Percentiles rank a stretch among this genome's conserved stretches.
phyloP scores from a whole-genome alignment of 768 basidiomycete genomes.

The Tulasnella sp. region DNA sequence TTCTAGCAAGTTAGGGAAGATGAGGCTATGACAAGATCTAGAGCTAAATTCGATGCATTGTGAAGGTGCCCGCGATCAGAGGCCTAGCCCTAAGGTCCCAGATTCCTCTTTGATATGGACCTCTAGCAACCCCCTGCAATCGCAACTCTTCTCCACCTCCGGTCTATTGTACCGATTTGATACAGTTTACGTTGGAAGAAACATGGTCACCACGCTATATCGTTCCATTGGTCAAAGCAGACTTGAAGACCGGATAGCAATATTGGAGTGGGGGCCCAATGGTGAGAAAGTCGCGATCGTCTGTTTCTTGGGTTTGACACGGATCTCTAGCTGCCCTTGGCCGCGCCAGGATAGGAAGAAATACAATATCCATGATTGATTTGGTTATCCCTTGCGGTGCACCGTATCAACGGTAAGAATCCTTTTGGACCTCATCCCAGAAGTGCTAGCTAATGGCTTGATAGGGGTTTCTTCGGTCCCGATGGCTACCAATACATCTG shows the following conservation, averaged over 20 bases:
- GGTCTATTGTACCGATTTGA: constrained; percentile 31
- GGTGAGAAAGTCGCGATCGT: constrained; percentile 32
- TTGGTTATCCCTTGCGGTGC: constrained; percentile 62
- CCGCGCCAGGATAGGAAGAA: constrained; percentile 78
- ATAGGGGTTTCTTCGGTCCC: constrained; percentile 73
- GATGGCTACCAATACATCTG: constrained; percentile 78
- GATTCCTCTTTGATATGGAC: constrained; percentile 67
- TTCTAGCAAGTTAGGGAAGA: no score
- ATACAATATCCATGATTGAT: constrained; percentile 76
- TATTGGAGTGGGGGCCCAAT: constrained; percentile 79
- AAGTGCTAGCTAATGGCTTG: no score
- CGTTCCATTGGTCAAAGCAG: constrained; percentile 73
- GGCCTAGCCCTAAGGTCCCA: no score
- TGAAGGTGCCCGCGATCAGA: no score
- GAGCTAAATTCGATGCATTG: no score
- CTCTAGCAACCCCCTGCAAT: constrained; percentile 79
- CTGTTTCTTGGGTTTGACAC: not conserved
- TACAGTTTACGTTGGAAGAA: constrained; percentile 12
- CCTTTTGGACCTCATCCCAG: constrained; percentile 31
- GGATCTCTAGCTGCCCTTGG: constrained; percentile 54
- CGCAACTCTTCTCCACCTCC: constrained; percentile 65
- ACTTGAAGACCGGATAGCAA: constrained; percentile 84
- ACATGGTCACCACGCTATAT: constrained; percentile 52
- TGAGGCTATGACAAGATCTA: no score
- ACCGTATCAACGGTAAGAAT: constrained; percentile 27